Evolutionary conservation across 441 rosid genomes (phyloP).

Genomic region (Viola pubescens): DNA sequence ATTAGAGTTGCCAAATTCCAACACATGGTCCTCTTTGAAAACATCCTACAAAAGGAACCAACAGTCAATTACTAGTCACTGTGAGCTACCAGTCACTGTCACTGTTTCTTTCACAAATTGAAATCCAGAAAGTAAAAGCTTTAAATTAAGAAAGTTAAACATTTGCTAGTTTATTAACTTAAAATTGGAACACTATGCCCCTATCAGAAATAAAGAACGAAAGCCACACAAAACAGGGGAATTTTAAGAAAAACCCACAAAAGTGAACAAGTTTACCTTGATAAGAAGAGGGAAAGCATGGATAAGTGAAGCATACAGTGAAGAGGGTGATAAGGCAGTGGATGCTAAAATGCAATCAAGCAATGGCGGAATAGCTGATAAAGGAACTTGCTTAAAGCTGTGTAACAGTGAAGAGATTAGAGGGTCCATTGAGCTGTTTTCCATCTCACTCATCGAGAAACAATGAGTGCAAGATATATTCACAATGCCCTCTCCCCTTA

Average conservation of each 20-base stretch:
- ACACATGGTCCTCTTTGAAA: conserved; percentile 27
- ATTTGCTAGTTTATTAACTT: not conserved
- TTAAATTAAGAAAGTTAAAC: not conserved
- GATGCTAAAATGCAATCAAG: conserved; percentile 76
- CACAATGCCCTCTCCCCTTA: too few relatives aligned
- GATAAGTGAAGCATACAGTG: conserved; percentile 54
- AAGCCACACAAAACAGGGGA: not conserved
- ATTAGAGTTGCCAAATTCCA: conserved; percentile 34
- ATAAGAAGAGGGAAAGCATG: conserved; percentile 27
- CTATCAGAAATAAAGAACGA: not conserved
- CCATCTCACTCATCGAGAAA: conserved; percentile 19
- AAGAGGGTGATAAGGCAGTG: conserved; percentile 45
- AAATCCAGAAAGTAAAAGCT: not conserved
- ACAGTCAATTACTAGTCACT: not conserved
- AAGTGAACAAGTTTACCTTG: conserved; percentile 29
- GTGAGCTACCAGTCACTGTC: too few relatives aligned
- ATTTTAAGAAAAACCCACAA: not conserved
- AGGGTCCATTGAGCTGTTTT: conserved; percentile 29
- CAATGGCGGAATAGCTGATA: conserved; percentile 61
- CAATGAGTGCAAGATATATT: too few relatives aligned
- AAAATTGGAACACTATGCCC: not conserved
- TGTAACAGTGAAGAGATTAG: conserved; percentile 43
- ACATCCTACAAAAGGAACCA: conserved; percentile 30
- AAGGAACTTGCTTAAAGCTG: conserved; percentile 58
- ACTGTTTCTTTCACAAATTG: not conserved